Evolutionary conservation across 768 basidiomycete genomes (phyloP), one percentile per base, ranked within the genome.

Genomic region (Russula compacta): DNA sequence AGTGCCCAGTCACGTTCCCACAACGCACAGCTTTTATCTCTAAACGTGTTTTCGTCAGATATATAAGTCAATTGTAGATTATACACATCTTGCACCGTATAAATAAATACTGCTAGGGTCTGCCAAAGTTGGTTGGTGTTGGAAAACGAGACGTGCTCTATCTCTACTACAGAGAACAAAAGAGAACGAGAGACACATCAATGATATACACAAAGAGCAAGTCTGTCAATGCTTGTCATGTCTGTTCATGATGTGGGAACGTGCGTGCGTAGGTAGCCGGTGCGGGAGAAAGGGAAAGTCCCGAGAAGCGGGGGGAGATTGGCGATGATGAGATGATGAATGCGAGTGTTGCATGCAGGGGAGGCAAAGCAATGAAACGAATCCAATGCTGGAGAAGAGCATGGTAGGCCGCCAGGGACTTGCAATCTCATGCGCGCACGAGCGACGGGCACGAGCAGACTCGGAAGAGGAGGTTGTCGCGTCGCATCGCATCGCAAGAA

Each of bases 31-130:
- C 38, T 19, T 33, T 11, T 33, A 35, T 35, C 7, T 12, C 10
- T 17, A 21, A 42, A 53, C 32, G 15, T 44, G 15, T 44, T 51
- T 44, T 12, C 48, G 21, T 55, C 38, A 8, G 53, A 55, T 49
- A 56, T 44, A 61, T 61, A 61, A 61, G 60, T 57, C 49, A 61
- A 63, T 53, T 63, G 57, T 63, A 63, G 56, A 63, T 63, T 63
- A 58, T 63, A 63, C 61, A 63, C 61, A 33, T 42, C 51, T 50
- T 58, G 56, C 61, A 47, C 61, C 57, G 53, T 53, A 63, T 48
- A 62, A 21, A 63, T 63, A 63, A 63, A 63, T 63, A 58, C 61
- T 63, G 52, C 61, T 58, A 53, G 32, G 43, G 44, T 58, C 44
- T 62, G 57, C 47, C 52, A 35, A 21, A 21, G 47, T 63, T 58